Conservation (phyloP, 179 eudicot species). For the Camellia oleifera region DNA sequence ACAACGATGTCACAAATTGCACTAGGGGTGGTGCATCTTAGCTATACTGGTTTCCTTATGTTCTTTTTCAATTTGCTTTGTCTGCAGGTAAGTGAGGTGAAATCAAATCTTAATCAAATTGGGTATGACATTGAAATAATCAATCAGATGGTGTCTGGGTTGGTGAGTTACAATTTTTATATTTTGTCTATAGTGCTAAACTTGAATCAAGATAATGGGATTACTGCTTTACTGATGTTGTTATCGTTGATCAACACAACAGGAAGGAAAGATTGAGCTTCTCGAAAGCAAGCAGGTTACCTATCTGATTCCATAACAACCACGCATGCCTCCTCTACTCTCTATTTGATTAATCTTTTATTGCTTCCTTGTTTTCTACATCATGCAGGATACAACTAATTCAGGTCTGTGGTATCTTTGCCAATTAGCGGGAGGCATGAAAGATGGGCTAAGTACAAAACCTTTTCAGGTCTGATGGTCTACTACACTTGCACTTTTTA, state of each 20-base stretch:
- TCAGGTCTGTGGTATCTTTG: conserved; percentile 84
- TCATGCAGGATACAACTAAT: conserved; percentile 73
- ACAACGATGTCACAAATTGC: background rate
- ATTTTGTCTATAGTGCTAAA: background rate
- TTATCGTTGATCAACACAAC: conserved; percentile 25
- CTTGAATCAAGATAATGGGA: background rate
- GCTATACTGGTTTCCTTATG: background rate
- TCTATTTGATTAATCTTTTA: conserved; percentile 8
- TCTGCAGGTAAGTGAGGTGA: conserved; percentile 70
- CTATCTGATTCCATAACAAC: conserved; percentile 8
- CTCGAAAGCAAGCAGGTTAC: conserved; percentile 80
- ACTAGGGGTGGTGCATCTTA: background rate
- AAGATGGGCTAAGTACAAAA: conserved; percentile 51
- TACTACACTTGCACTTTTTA: background rate
- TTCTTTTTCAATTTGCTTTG: conserved; percentile 16
- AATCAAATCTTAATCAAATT: conserved; percentile 65
- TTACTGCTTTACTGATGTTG: background rate
- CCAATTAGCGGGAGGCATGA: conserved; percentile 73
- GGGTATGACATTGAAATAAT: conserved; percentile 69
- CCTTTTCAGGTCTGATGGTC: conserved; percentile 47
- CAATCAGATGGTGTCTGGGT: conserved; percentile 67
- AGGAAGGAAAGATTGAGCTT: conserved; percentile 91
- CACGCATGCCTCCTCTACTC: background rate
- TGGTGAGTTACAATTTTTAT: conserved; percentile 48
- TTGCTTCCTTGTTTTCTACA: conserved; percentile 10